Percentiles rank a stretch among this genome's conserved stretches.
Conservation (phyloP, 306 rosid species). For the Macrotyloma uniflorum region DNA sequence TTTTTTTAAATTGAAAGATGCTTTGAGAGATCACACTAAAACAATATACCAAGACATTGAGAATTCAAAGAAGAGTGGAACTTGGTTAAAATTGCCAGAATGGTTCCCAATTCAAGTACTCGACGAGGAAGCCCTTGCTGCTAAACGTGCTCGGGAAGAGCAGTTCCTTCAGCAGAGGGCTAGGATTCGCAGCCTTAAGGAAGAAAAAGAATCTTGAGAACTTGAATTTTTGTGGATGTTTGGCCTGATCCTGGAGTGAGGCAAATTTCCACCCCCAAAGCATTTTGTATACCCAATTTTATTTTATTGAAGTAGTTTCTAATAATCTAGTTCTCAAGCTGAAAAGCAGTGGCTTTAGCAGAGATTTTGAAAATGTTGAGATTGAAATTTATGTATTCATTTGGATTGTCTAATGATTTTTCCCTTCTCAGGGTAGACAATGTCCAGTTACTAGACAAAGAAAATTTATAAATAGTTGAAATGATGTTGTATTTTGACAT, state of each 20-base stretch:
- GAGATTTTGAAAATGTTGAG: slow-evolving; percentile 40
- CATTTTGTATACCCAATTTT: slow-evolving; percentile 29
- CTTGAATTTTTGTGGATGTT: slow-evolving; percentile 5
- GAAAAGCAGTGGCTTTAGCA: slow-evolving; percentile 32
- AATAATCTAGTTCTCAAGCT: slow-evolving; percentile 40
- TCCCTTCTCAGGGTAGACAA: background rate
- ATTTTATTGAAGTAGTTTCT: background rate
- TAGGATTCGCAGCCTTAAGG: slow-evolving; percentile 54
- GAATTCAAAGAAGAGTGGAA: slow-evolving; percentile 45
- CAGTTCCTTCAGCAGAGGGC: slow-evolving; percentile 65
- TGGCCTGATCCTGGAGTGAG: background rate
- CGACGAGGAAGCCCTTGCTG: slow-evolving; percentile 85
- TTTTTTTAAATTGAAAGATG: slow-evolving; percentile 49
- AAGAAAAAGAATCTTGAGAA: slow-evolving; percentile 65
- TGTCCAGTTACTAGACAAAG: background rate
- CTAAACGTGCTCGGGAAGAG: slow-evolving; percentile 71
- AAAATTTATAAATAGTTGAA: background rate
- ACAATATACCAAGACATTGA: slow-evolving; percentile 43
- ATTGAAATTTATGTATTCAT: slow-evolving; percentile 16
- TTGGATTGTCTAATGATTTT: slow-evolving; percentile 25
- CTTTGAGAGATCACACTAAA: slow-evolving; percentile 48
- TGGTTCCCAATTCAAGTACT: slow-evolving; percentile 89
- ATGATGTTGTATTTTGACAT: background rate
- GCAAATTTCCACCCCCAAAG: background rate
- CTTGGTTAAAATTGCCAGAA: slow-evolving; percentile 76